Conservation (phyloP, 805 yeast species). For the Danielia oregonensis region DNA sequence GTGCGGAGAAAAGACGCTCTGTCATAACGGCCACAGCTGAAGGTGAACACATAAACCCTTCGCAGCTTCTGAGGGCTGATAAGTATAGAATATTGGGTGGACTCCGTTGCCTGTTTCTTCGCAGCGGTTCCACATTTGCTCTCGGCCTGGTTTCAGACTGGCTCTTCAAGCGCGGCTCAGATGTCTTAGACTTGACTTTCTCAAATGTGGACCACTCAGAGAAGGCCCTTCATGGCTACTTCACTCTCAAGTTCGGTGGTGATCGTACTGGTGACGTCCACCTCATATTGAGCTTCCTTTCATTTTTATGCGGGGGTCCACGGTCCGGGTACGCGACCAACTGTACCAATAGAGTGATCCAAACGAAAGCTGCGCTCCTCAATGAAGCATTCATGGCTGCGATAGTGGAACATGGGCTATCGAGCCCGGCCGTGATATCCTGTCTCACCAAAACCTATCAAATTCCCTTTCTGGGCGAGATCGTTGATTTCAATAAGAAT, state of each 20-base stretch:
- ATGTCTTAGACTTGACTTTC: constrained; percentile 6
- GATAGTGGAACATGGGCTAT: constrained; percentile 4
- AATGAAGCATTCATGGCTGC: constrained; percentile 5
- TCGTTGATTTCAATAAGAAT: constrained; percentile 33
- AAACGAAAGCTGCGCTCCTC: constrained; percentile 4
- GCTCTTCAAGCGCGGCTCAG: not conserved
- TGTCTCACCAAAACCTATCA: constrained; percentile 1
- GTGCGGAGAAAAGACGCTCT: not conserved
- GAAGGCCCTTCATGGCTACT: constrained; percentile 7
- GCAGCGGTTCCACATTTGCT: constrained; percentile 8
- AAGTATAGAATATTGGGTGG: constrained; percentile 9
- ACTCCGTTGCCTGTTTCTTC: constrained; percentile 10
- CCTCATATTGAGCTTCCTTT: constrained; percentile 3
- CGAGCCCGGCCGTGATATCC: not conserved
- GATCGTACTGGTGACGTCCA: constrained; percentile 2
- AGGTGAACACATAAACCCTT: not conserved
- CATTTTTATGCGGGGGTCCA: constrained; percentile 8
- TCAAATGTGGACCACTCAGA: constrained; percentile 6
- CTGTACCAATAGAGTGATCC: constrained; percentile 4
- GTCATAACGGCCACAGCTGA: not conserved
- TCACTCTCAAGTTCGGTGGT: not conserved
- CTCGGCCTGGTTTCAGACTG: constrained; percentile 1
- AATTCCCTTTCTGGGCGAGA: constrained; percentile 22
- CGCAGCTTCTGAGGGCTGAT: not conserved
- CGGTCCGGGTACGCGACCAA: constrained; percentile 4